Conservation (phyloP, 345 rosid genomes). For the Alliaria petiolata region DNA sequence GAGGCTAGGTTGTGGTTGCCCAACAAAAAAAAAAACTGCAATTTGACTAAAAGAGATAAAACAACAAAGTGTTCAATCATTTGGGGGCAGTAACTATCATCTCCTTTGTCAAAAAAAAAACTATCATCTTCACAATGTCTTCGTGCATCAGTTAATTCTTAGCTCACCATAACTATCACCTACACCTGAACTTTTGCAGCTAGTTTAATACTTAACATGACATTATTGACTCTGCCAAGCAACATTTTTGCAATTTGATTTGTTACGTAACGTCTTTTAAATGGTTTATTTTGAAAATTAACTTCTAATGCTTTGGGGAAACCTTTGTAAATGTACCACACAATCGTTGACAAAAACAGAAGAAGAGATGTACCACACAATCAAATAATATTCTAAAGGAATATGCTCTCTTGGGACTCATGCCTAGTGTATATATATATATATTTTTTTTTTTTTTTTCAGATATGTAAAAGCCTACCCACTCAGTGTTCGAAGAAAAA, state of each 20-base stretch:
- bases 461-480: constrained; percentile 17
- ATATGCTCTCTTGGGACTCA: constrained; percentile 23
- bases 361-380: neutral
- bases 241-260: neutral
- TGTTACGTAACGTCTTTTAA: neutral
- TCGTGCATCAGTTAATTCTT: neutral
- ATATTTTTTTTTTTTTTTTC: neutral
- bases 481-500: neutral
- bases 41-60: neutral
- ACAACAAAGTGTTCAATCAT: neutral
- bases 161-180: too few species aligned
- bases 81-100: neutral
- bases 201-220: neutral
- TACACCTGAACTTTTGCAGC: neutral
- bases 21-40: neutral
- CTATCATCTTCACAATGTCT: neutral
- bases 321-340: neutral
- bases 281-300: neutral
- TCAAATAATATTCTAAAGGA: constrained; percentile 25
- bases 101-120: too few species aligned
- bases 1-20: neutral
- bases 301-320: neutral
- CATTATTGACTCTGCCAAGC: neutral
- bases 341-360: neutral
- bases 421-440: too few species aligned